A percentile compares a stretch with the other conserved stretches of the same genome.
Evolutionary conservation across 306 rosid species (phyloP).

Genomic region (Lathyrus oleraceus): DNA sequence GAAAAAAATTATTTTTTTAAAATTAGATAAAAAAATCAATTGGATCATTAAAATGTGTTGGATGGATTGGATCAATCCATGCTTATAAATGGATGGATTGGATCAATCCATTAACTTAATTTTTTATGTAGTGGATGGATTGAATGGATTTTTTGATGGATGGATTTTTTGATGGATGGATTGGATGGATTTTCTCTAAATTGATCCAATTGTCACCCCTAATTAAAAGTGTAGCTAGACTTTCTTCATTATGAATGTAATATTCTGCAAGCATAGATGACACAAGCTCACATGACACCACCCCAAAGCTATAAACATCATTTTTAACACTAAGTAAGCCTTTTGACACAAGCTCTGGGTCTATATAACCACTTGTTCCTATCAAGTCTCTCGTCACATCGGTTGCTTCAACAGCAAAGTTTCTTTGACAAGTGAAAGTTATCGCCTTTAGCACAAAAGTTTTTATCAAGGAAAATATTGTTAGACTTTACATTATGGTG

Average conservation of each 20-base stretch:
- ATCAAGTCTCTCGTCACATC: not conserved
- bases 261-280: conserved; percentile 6
- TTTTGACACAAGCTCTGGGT: conserved; percentile 24
- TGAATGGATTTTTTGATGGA: no score
- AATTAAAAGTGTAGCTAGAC: not conserved
- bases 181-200: no score
- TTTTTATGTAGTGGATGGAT: no score
- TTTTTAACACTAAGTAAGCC: conserved; percentile 8
- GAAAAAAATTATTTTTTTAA: no score
- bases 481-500: conserved; percentile 20
- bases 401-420: not conserved
- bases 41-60: no score
- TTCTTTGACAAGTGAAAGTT: conserved; percentile 5
- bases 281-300: conserved; percentile 31
- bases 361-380: conserved; percentile 27
- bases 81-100: no score
- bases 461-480: conserved; percentile 30
- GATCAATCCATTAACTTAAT: no score
- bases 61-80: no score
- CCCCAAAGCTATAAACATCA: conserved; percentile 40
- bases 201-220: no score
- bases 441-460: conserved; percentile 24
- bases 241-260: not conserved
- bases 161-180: no score
- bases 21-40: no score